Conservation (phyloP, 1,284 basidiomycete species). For the Puccinia sorghi region DNA sequence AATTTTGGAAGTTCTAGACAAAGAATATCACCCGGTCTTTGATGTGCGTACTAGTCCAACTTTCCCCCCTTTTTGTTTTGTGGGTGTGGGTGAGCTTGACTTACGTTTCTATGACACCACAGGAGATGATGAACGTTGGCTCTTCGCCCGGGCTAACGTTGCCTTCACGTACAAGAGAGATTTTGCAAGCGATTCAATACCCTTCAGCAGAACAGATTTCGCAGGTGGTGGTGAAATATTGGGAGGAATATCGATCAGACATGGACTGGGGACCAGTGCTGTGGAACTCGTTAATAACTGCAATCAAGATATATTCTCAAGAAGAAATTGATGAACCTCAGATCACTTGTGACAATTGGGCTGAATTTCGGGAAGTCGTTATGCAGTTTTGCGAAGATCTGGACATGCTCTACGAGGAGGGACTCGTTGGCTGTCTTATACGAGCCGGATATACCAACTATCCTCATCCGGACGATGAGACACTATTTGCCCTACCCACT, state of each 20-base stretch:
- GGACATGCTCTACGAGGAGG: slow-evolving; percentile 37
- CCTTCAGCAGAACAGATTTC: slow-evolving; percentile 37
- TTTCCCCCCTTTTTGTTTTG: background rate
- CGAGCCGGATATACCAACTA: slow-evolving; percentile 17
- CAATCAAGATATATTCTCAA: slow-evolving; percentile 25
- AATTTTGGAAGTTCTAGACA: slow-evolving; percentile 45
- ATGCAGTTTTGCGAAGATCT: slow-evolving; percentile 47
- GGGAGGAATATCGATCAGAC: slow-evolving; percentile 44
- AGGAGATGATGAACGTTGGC: slow-evolving; percentile 10
- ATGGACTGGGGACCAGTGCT: slow-evolving; percentile 30
- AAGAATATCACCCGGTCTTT: slow-evolving; percentile 29
- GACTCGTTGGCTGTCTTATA: slow-evolving; percentile 23
- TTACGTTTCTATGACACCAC: background rate
- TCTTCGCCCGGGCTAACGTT: background rate
- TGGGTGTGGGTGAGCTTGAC: background rate
- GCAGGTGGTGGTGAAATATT: slow-evolving; percentile 22
- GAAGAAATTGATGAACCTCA: slow-evolving; percentile 11
- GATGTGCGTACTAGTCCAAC: slow-evolving; percentile 12
- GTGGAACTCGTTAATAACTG: slow-evolving; percentile 42
- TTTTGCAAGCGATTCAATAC: slow-evolving; percentile 26
- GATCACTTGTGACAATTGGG: slow-evolving; percentile 6
- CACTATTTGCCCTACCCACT: background rate
- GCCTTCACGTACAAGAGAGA: slow-evolving; percentile 37
- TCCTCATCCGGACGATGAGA: slow-evolving; percentile 33
- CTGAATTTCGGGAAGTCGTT: slow-evolving; percentile 12